A percentile compares a stretch with the other conserved stretches of the same genome.
Conservation (phyloP, 192 early-diverging fungal genomes). For the Coemansia sp. region DNA sequence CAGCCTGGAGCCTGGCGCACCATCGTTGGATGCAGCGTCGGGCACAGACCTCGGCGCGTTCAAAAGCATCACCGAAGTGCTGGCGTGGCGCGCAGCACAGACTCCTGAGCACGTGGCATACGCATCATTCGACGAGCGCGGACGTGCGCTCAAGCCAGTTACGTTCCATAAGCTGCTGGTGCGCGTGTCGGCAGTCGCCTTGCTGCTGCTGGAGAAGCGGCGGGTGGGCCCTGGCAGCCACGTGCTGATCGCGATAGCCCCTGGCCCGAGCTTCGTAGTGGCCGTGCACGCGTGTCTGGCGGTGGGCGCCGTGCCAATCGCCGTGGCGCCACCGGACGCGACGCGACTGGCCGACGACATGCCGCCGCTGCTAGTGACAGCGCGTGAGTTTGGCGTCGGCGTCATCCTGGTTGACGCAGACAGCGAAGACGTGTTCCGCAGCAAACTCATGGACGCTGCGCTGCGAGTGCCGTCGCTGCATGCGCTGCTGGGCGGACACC, state of each 20-base stretch:
- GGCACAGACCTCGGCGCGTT: constrained; percentile 69
- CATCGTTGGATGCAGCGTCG: constrained; percentile 70
- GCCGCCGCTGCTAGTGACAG: constrained; percentile 60
- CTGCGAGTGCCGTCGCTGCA: constrained; percentile 58
- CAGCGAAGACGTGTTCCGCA: constrained; percentile 68
- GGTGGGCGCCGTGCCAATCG: constrained; percentile 72
- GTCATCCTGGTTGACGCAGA: constrained; percentile 62
- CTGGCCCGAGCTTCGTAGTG: constrained; percentile 68
- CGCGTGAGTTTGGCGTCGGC: constrained; percentile 62
- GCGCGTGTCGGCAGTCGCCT: constrained; percentile 66
- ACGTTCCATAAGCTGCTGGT: constrained; percentile 69
- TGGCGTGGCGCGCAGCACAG: constrained; percentile 69
- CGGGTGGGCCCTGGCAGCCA: constrained; percentile 59
- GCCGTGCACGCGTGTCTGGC: constrained; percentile 78
- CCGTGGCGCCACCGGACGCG: constrained; percentile 67
- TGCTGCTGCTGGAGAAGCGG: constrained; percentile 61
- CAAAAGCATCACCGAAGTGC: constrained; percentile 66
- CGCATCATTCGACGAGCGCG: constrained; percentile 58
- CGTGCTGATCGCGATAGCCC: constrained; percentile 65
- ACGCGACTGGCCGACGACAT: constrained; percentile 68
- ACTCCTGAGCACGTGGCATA: constrained; percentile 68
- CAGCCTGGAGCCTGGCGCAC: constrained; percentile 63
- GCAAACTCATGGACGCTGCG: constrained; percentile 57
- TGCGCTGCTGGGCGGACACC: constrained; percentile 27
- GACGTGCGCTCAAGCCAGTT: constrained; percentile 63